Evolutionary conservation across 768 basidiomycete genomes (phyloP).

Genomic region (Xerocomus potaroensis): DNA sequence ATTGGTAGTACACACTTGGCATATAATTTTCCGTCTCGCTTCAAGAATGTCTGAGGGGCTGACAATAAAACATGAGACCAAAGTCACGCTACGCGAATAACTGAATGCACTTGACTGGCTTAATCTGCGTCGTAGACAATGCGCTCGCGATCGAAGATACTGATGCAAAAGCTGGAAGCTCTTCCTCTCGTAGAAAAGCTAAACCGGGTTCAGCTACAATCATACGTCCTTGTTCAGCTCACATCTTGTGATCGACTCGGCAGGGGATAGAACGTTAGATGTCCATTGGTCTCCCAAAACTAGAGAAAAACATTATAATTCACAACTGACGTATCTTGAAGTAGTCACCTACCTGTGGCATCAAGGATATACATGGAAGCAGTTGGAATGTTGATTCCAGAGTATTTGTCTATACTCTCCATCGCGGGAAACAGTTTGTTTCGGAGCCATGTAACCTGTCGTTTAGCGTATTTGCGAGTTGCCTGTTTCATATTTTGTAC

Average conservation of each 20-base stretch:
- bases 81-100: not conserved
- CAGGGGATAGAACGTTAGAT: constrained; percentile 49
- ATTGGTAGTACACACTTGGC: constrained; percentile 59
- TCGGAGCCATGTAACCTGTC: constrained; percentile 88
- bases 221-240: constrained; percentile 4
- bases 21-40: constrained; percentile 55
- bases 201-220: constrained; percentile 3
- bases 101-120: constrained; percentile 43
- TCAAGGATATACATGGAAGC: constrained; percentile 58
- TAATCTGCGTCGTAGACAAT: constrained; percentile 45
- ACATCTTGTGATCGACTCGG: constrained; percentile 49
- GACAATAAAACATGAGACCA: constrained; percentile 10
- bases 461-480: constrained; percentile 87
- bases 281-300: constrained; percentile 57
- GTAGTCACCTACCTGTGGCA: constrained; percentile 53
- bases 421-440: constrained; percentile 83
- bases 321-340: not conserved
- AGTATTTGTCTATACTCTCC: constrained; percentile 41
- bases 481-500: constrained; percentile 79
- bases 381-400: constrained; percentile 18
- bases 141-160: constrained; percentile 52
- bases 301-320: constrained; percentile 20
- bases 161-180: constrained; percentile 52
- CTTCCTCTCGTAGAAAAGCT: constrained; percentile 49
- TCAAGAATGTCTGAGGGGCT: constrained; percentile 57